Conservation (phyloP, 2,329 filamentous ascomycete species). For the Monosporascus sp. region DNA sequence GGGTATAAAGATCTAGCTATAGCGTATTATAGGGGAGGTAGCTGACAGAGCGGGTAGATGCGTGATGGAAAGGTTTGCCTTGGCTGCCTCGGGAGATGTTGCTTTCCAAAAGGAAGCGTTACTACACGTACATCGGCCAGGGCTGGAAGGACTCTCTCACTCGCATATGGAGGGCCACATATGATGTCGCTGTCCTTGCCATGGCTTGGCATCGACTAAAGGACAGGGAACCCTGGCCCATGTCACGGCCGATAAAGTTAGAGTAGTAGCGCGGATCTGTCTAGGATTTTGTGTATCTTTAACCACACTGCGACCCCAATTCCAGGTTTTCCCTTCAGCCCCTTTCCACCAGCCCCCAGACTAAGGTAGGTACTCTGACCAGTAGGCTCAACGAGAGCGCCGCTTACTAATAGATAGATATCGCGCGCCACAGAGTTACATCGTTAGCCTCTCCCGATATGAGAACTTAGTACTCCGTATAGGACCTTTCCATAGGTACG, state of each 20-base stretch:
- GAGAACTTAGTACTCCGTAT: neutral
- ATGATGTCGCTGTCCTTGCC: neutral
- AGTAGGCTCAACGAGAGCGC: neutral
- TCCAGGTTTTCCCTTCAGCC: slow-evolving; percentile 1
- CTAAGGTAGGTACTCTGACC: neutral
- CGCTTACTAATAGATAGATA: neutral
- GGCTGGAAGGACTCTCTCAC: too few species aligned
- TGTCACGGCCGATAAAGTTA: neutral
- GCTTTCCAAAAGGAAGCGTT: neutral
- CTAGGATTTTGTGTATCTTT: neutral
- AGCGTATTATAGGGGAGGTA: too few species aligned
- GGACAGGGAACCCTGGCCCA: neutral
- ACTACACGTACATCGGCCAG: too few species aligned
- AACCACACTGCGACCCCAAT: neutral
- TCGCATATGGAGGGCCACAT: too few species aligned
- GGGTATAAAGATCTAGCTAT: too few species aligned
- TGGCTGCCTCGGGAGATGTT: neutral
- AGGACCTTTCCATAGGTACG: too few species aligned
- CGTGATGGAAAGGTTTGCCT: neutral
- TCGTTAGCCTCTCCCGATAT: neutral
- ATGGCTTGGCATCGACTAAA: neutral
- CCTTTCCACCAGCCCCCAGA: neutral
- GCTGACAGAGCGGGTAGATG: neutral
- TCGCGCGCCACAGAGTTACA: neutral
- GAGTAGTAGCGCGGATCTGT: neutral